Conservation (phyloP, 2,329 filamentous ascomycete species). For the Epichloe hybrida region DNA sequence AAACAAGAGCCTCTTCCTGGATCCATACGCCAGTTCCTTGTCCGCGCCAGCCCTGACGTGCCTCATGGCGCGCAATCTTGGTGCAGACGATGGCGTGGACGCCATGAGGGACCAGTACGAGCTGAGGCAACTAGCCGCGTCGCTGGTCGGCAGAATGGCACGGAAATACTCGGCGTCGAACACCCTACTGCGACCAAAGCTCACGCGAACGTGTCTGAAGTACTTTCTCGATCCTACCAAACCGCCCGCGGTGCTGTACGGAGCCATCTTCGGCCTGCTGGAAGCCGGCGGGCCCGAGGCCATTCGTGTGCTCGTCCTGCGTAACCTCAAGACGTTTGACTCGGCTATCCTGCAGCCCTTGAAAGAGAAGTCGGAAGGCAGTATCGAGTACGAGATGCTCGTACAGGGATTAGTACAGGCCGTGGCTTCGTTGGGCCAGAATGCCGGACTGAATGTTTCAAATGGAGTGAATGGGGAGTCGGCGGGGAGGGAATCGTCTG, state of each 20-base stretch:
- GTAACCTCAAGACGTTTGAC: conserved; percentile 42
- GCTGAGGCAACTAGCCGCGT: conserved; percentile 72
- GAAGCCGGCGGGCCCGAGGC: conserved; percentile 57
- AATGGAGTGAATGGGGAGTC: conserved; percentile 27
- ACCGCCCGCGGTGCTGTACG: conserved; percentile 74
- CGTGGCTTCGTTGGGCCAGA: conserved; percentile 30
- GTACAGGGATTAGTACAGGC: conserved; percentile 43
- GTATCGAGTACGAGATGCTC: conserved; percentile 41
- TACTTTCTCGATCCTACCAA: conserved; percentile 79
- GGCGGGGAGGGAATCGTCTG: conserved; percentile 24
- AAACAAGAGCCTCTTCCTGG: conserved; percentile 65
- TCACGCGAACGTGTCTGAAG: conserved; percentile 87
- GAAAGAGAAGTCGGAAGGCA: conserved; percentile 34
- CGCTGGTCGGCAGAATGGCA: conserved; percentile 65
- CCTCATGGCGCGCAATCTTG: conserved; percentile 65
- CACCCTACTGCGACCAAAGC: conserved; percentile 69
- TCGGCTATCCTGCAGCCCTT: conserved; percentile 38
- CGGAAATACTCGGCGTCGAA: conserved; percentile 71
- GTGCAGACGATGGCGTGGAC: conserved; percentile 39
- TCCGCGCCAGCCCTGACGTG: conserved; percentile 86
- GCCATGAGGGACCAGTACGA: conserved; percentile 54
- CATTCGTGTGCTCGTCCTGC: conserved; percentile 41
- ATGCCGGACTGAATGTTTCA: conserved; percentile 15
- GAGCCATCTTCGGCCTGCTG: conserved; percentile 68
- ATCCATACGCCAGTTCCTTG: conserved; percentile 49